Conservation (phyloP, 108 stramenopile genomes). For the Nitzschia palea region DNA sequence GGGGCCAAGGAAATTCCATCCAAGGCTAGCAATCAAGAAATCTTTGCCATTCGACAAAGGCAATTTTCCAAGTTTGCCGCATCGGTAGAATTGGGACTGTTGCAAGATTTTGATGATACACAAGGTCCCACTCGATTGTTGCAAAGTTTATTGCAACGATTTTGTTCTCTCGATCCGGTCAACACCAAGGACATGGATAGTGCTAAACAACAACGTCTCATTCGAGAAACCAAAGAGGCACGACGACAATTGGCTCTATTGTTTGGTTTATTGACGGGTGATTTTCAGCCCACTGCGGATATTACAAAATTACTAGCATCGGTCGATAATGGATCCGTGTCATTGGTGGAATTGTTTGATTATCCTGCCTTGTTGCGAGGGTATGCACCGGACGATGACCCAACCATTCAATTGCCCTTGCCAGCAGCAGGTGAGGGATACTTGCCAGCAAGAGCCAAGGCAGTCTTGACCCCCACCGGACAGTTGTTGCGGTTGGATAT, state of each 20-base stretch:
- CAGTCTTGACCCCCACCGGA: constrained; percentile 40
- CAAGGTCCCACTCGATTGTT: constrained; percentile 43
- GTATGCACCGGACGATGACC: constrained; percentile 20
- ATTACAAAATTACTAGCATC: constrained; percentile 57
- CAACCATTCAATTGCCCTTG: constrained; percentile 28
- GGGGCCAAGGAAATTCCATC: constrained; percentile 19
- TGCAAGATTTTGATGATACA: constrained; percentile 44
- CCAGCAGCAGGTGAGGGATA: constrained; percentile 26
- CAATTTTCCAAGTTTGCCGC: constrained; percentile 62
- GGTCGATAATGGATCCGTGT: constrained; percentile 52
- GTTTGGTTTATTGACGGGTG: constrained; percentile 42
- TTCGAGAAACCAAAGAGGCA: constrained; percentile 43
- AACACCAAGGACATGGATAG: background rate
- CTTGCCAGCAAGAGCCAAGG: constrained; percentile 40
- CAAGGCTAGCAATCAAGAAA: background rate
- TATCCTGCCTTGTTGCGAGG: constrained; percentile 32
- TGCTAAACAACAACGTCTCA: background rate
- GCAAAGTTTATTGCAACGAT: constrained; percentile 29
- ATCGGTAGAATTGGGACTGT: constrained; percentile 52
- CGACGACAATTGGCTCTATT: constrained; percentile 61
- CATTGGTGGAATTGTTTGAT: constrained; percentile 18
- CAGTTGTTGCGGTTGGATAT: constrained; percentile 50
- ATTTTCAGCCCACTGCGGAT: constrained; percentile 51
- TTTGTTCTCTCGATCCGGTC: constrained; percentile 14
- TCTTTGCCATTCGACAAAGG: constrained; percentile 12